Percentiles rank a stretch among this genome's conserved stretches.
Conservation (phyloP, 140 eudicot genomes). For the Ambrosia hybrid region DNA sequence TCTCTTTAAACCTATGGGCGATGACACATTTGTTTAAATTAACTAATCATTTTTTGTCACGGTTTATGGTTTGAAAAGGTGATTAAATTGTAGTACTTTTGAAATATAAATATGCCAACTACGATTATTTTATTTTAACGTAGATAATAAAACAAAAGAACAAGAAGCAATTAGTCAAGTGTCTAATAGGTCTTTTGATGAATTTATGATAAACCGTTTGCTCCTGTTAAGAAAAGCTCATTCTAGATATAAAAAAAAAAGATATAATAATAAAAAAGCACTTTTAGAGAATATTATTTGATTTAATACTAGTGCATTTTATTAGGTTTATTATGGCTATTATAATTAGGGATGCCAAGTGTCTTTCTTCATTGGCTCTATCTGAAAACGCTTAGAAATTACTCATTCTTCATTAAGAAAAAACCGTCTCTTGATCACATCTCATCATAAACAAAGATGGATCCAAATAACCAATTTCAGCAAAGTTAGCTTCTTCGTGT, state of each 20-base stretch:
- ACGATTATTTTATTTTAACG: neutral
- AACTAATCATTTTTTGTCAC: neutral
- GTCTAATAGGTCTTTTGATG: neutral
- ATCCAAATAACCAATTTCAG: too few species aligned
- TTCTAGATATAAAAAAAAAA: neutral
- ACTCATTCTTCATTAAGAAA: too few species aligned
- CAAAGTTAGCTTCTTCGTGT: too few species aligned
- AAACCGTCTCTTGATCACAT: too few species aligned
- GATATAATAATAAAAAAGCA: neutral
- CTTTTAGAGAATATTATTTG: neutral
- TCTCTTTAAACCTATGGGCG: neutral
- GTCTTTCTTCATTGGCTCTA: too few species aligned
- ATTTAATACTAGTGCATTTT: too few species aligned
- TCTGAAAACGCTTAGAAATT: too few species aligned
- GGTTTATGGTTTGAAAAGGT: neutral
- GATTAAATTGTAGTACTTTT: neutral
- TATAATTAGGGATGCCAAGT: too few species aligned
- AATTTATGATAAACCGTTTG: neutral
- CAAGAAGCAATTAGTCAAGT: neutral
- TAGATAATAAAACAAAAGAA: neutral
- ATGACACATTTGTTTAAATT: neutral
- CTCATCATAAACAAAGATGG: too few species aligned
- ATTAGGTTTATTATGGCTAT: too few species aligned
- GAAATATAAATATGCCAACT: slow-evolving; percentile 18
- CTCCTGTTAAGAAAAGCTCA: neutral